Percentiles rank a stretch among this genome's conserved stretches.
Evolutionary conservation across 2,329 filamentous ascomycete species (phyloP).

Genomic region (Fusarium subtropicale): DNA sequence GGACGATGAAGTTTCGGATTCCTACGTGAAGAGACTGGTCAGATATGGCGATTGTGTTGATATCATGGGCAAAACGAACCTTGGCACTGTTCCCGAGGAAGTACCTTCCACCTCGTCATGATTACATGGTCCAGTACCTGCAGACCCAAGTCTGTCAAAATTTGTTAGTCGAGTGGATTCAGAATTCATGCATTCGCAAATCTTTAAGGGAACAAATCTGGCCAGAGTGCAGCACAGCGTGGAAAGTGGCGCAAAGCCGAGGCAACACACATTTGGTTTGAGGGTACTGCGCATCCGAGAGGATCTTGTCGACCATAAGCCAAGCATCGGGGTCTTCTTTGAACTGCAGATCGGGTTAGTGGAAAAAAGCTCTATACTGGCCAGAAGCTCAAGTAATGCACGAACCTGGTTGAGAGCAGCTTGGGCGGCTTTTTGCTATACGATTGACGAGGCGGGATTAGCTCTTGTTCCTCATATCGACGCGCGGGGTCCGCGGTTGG

Average conservation of each 20-base stretch:
- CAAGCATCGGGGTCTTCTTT: constrained; percentile 99
- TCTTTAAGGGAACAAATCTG: not conserved
- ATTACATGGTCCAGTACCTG: constrained; percentile 99
- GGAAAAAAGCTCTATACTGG: not conserved
- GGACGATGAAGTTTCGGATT: constrained; percentile 98
- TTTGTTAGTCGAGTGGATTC: constrained; percentile 44
- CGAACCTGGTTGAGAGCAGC: constrained; percentile 90
- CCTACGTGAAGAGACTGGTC: constrained; percentile 63
- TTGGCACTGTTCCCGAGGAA: constrained; percentile 95
- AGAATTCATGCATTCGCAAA: constrained; percentile 2
- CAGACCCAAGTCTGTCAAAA: constrained; percentile 79
- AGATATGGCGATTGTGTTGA: constrained; percentile 16
- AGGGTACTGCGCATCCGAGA: constrained; percentile 90
- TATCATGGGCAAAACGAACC: constrained; percentile 59
- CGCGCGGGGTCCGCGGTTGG: constrained; percentile 39
- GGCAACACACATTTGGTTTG: constrained; percentile 89
- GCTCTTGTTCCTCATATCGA: constrained; percentile 32
- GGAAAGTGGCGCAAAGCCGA: constrained; percentile 30
- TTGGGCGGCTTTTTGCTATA: constrained; percentile 95
- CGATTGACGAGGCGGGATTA: constrained; percentile 50
- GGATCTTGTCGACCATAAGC: constrained; percentile 96
- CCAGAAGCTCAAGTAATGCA: constrained; percentile 29
- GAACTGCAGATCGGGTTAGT: constrained; percentile 70
- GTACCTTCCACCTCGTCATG: constrained; percentile 98
- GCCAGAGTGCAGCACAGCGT: constrained; percentile 2